A percentile compares a stretch with the other conserved stretches of the same genome.
Conservation (phyloP, 1,139 yeast genomes). For the Torulaspora globosa region DNA sequence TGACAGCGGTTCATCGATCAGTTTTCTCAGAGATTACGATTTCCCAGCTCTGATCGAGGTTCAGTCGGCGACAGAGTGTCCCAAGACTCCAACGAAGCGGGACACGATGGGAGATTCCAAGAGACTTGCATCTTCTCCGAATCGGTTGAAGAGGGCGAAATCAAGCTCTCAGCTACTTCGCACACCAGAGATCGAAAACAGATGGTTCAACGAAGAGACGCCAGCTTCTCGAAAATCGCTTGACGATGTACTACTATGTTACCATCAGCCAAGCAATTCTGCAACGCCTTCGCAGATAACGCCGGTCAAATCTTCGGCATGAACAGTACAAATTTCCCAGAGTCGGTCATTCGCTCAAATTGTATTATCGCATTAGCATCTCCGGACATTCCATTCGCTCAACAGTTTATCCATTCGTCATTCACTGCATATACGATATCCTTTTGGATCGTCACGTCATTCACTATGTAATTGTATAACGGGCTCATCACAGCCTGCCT, state of each 20-base stretch:
- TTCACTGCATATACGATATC: slow-evolving; percentile 6
- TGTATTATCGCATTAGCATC: slow-evolving; percentile 8
- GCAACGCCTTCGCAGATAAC: slow-evolving; percentile 13
- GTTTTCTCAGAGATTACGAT: slow-evolving; percentile 29
- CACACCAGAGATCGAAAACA: slow-evolving; percentile 25
- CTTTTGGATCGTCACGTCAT: slow-evolving; percentile 1
- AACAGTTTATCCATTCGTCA: neutral
- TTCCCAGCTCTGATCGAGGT: slow-evolving; percentile 31
- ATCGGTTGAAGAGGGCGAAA: slow-evolving; percentile 10
- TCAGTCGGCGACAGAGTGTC: slow-evolving; percentile 5
- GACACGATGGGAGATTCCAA: neutral
- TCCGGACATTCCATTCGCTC: slow-evolving; percentile 2
- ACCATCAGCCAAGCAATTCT: slow-evolving; percentile 26
- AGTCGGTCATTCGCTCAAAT: slow-evolving; percentile 6
- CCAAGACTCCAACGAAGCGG: slow-evolving; percentile 2
- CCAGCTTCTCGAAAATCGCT: slow-evolving; percentile 28
- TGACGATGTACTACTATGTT: slow-evolving; percentile 32
- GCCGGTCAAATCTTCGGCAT: slow-evolving; percentile 2
- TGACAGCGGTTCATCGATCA: slow-evolving; percentile 24
- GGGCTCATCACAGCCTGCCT: neutral
- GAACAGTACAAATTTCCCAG: neutral
- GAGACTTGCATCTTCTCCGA: neutral
- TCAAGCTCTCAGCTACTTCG: slow-evolving; percentile 19
- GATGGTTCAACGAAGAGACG: slow-evolving; percentile 20
- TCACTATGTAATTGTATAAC: slow-evolving; percentile 1